These are phyloP conservation scores for Fusarium sp. DNA, from an alignment of 2,329 filamentous ascomycete species.

Conservation along the genomic window DNA sequence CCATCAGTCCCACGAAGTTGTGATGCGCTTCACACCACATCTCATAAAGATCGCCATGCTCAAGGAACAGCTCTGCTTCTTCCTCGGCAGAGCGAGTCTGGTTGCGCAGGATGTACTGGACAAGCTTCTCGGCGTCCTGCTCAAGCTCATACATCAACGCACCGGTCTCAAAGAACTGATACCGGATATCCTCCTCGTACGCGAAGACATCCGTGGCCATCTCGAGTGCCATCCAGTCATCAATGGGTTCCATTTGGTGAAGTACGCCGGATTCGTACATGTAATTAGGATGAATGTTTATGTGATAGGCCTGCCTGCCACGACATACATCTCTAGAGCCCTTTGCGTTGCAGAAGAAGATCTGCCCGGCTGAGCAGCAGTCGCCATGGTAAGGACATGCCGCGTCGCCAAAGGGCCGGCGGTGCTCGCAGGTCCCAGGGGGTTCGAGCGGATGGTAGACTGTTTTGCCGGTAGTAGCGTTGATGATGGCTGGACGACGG, in stretches of 20 bases:
- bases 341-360: neutral
- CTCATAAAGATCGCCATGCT: neutral
- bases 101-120: neutral
- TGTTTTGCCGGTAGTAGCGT: neutral
- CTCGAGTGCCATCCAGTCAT: neutral
- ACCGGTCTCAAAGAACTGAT: constrained; percentile 16
- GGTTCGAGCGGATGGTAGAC: constrained; percentile 24
- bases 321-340: neutral
- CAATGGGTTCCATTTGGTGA: neutral
- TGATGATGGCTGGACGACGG: constrained; percentile 20
- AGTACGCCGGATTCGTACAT: neutral
- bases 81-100: neutral
- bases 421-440: constrained; percentile 3
- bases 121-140: neutral
- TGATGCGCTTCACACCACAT: neutral
- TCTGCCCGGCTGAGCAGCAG: neutral
- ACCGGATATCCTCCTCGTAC: constrained; percentile 13
- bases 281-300: neutral
- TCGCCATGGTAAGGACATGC: constrained; percentile 3
- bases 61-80: neutral
- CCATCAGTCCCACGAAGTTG: neutral
- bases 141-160: neutral
- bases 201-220: neutral
- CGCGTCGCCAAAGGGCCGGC: accelerated
- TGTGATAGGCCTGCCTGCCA: constrained; percentile 18